These are phyloP conservation scores for Azolla pinnata DNA, from an alignment of 75 land plant genomes.

Conservation along the genomic window DNA sequence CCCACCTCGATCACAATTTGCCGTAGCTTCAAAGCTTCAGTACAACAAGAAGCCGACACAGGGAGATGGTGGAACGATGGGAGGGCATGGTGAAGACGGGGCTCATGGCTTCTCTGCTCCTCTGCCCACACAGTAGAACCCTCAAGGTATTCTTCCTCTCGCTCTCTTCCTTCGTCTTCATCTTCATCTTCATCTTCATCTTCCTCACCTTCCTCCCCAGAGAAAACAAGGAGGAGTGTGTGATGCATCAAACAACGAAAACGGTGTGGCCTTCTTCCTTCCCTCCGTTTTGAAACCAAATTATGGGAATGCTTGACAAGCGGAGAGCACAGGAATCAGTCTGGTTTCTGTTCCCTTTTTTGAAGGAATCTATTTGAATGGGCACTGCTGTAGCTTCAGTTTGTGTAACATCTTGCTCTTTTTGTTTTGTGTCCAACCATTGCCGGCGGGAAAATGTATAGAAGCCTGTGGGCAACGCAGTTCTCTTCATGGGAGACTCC, in stretches of 20 bases:
- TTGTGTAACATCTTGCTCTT: background rate
- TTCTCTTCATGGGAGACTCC: conserved; percentile 77
- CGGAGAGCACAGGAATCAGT: background rate
- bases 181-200: background rate
- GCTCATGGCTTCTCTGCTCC: conserved; percentile 21
- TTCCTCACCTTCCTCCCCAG: background rate
- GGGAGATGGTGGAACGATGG: conserved; percentile 15
- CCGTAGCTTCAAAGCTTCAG: too few species aligned
- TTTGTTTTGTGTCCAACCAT: background rate
- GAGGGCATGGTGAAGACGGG: conserved; percentile 13
- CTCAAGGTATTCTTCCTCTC: conserved; percentile 13
- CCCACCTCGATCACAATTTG: too few species aligned
- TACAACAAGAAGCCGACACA: background rate
- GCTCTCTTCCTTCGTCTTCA: background rate
- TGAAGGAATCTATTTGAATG: background rate
- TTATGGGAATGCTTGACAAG: background rate
- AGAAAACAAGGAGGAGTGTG: conserved; percentile 6
- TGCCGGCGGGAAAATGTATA: conserved; percentile 17
- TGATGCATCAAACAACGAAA: too few species aligned
- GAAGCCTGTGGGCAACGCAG: conserved; percentile 61
- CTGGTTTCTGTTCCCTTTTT: background rate
- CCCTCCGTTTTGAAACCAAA: background rate
- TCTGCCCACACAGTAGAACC: conserved; percentile 2
- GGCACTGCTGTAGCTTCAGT: background rate
- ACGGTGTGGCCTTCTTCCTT: too few species aligned